Evolutionary conservation across 2,329 filamentous ascomycete species (phyloP), one percentile per base, ranked within the genome.

Genomic region (Chrysoporthe deuterocubensis): DNA sequence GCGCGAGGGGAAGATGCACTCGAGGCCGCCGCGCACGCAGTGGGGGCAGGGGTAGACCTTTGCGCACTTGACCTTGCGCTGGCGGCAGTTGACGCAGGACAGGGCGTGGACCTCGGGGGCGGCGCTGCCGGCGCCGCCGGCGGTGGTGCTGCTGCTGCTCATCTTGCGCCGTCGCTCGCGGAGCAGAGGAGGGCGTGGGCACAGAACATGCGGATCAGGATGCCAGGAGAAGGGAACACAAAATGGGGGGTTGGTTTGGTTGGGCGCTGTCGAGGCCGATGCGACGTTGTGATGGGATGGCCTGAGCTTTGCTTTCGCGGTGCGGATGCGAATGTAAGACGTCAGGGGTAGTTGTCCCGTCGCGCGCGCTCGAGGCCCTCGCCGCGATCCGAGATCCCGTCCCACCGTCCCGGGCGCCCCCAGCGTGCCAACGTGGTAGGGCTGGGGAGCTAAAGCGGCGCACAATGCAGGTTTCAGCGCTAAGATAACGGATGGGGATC

Each of bases 41-140:
- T 85, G 83, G 7, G 77, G 75, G 74, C 88, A 90, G 5, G 87
- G 88, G 69, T 83, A 80, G 46, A 80, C 78, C 70, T 85, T 83
- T 73, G 87, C 82, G 76, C 88, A 90, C 71, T 85, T 88, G 57
- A 89, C 80, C 74, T 90, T 90, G 70, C 87, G 84, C 70, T 86
- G 84, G 68, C 89, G 87, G 72, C 89, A 92, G n/a, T 83, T 81
- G 5, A 87, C 81, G 73, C 89, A 91, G 48, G 81, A 83, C 59
- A 84, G 75, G 18, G 62, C 65, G 37, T 66, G 62, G 26, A 62
- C 59, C 46, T 71, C 68, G 42, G 34, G 59, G 21, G 60, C 46
- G 6, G 59, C 56, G 54, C 40, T 7, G 26, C 46, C 40, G 21
- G 18, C 37, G n/a, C 64, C 34, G 64, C 56, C 52, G 46, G 66